Base-by-base conservation (phyloP, 2,329 filamentous ascomycete genomes). In the Rasamsonia emersonii region DNA sequence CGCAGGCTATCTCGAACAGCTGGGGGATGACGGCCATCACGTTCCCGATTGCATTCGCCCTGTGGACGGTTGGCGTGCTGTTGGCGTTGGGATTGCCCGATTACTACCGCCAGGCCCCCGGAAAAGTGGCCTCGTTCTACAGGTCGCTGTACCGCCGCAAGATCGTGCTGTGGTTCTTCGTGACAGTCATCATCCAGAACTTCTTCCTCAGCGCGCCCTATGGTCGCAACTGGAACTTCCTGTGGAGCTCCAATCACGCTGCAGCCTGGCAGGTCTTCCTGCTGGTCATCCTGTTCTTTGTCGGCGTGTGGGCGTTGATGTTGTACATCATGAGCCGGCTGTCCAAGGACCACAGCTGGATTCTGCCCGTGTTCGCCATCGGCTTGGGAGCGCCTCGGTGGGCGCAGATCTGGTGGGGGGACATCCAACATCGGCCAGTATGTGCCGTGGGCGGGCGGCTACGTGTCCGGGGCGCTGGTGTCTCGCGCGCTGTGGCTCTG, bases 371-470 rank as follows among this genome's bases (percentile, higher is more conserved):
- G 35, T 79, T 81, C 41, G 76, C 77, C 27, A 74, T 80, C 37
- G 77, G 76, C 9, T 68, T 82, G 9, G 74, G 57, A 4, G 75
- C 76, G 3, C 77, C 77, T 2, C 65, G 77, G 38, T 82, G 77
- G 76, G 70, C 70, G 6, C 77, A 82, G 51, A 79, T 79, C 50
- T 73, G 77, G 49, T 81, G 77, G 77, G 71, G n/a, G 68, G 8
- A 72, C 69, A 4, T 74, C 68, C 5, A 68, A 70, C 8, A 69
- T 78, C 38, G 77, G 75, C 3, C 59, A 68, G 17, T 80, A 71
- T 47, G 54, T 82, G 2, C 77, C 77, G 3, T 80, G 76, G 76
- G 71, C 71, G 5, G 72, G 72, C 23, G 58, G 61, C 2, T 67
- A 69, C 11, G 54, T 71, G 1, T 62, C 67, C 5, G 67, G 70